phyloP scores from a whole-genome alignment of 805 yeast species.

The Kodamaea sagamina region DNA sequence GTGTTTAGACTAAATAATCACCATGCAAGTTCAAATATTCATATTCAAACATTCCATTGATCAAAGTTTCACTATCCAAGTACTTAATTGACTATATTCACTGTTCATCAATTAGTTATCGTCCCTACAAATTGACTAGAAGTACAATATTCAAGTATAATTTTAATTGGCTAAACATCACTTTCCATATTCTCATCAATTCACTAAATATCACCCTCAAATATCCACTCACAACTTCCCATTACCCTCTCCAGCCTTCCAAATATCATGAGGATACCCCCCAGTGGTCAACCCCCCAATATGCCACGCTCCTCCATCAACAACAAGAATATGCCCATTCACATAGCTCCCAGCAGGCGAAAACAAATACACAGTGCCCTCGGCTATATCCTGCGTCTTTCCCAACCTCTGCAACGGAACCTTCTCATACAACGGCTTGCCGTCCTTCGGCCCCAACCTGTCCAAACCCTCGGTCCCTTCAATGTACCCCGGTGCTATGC shows the following conservation, averaged over 20 bases:
- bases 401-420: conserved; percentile 75
- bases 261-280: neutral
- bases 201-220: no score
- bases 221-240: conserved; percentile 5
- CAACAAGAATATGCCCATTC: conserved; percentile 77
- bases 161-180: no score
- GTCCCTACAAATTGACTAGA: no score
- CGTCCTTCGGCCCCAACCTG: conserved; percentile 30
- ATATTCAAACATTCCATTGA: no score
- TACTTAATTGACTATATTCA: no score
- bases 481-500: conserved; percentile 30
- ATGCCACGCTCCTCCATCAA: conserved; percentile 94
- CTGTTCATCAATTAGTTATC: no score
- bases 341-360: conserved; percentile 79
- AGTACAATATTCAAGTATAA: no score
- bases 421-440: conserved; percentile 37
- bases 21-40: no score
- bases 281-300: conserved; percentile 7
- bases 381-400: conserved; percentile 77
- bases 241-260: neutral
- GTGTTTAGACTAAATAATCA: no score
- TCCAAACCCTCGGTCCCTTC: conserved; percentile 29
- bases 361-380: conserved; percentile 79
- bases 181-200: no score
- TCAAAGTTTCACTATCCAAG: no score